Evolutionary conservation across 192 early-diverging fungal genomes (phyloP).

Genomic region (Phycomyces blakesleeanus): DNA sequence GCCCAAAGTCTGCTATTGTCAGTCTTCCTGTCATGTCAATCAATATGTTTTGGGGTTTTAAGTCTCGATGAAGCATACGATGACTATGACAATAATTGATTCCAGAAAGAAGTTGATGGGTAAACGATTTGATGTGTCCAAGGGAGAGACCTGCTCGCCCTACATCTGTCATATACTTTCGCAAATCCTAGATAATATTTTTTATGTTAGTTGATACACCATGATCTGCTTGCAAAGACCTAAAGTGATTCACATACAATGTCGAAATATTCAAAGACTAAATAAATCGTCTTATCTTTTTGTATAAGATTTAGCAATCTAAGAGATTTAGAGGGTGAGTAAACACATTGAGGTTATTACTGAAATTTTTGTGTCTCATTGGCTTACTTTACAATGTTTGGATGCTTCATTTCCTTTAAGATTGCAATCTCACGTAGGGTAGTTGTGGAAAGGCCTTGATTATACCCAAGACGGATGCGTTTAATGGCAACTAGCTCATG

Average conservation of each 20-base stretch:
- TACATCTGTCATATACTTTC: conserved; percentile 32
- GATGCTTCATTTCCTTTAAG: conserved; percentile 69
- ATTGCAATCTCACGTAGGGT: conserved; percentile 77
- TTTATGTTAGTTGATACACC: no score
- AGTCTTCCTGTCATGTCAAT: conserved; percentile 85
- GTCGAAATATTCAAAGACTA: conserved; percentile 97
- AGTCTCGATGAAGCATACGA: conserved; percentile 93
- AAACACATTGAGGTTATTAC: conserved; percentile 2
- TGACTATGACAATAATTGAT: conserved; percentile 87
- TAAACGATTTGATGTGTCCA: conserved; percentile 55
- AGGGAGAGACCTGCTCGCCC: conserved; percentile 24
- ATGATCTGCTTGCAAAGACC: conserved; percentile 20
- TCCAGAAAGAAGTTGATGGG: conserved; percentile 85
- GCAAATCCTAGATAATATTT: conserved; percentile 22
- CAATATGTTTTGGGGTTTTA: conserved; percentile 98
- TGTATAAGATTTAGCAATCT: conserved; percentile 89
- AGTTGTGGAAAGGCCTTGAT: conserved; percentile 68
- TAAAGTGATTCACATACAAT: conserved; percentile 57
- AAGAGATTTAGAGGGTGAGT: not conserved
- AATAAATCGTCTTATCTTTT: conserved; percentile 80
- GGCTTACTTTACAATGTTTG: conserved; percentile 61
- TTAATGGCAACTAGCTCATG: conserved; percentile 70
- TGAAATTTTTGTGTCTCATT: conserved; percentile 70
- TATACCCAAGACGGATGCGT: conserved; percentile 64
- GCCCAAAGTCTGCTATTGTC: conserved; percentile 95